Evolutionary conservation across 306 rosid species (phyloP), one percentile per base, ranked within the genome.

Genomic region (Geum urbanum): DNA sequence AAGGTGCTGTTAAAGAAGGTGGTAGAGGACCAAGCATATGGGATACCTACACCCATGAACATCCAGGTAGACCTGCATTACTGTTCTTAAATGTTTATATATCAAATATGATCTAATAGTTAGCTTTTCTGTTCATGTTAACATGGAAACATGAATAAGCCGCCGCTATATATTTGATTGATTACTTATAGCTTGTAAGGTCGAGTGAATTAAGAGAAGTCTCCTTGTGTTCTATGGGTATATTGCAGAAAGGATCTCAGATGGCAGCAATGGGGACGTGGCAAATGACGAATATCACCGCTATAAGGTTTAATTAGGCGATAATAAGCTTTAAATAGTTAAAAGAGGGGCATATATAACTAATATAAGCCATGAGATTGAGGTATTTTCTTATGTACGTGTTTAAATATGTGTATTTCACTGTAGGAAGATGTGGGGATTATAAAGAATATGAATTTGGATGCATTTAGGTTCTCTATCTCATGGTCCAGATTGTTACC

Each of bases 401-500:
- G 9, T 55, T 24, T 13, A 19, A 32, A 1, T 47, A 2, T 47
- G 15, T 47, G 0, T 53, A 9, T 10, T 22, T 22, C 2, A 24
- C 5, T 24, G 35, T 56, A 86, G 97, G 87, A 91, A 79, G 95
- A 91, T 75, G 83, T 83, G 72, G 62, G 63, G 35, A 76, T 86
- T 4, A 73, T 85, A 80, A 91, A 91, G 72, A 68, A 83, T 1
- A 76, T 91, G 79, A 77, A 78, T 7, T 57, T 75, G 57, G 92
- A 88, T 83, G 86, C 92, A 6, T 88, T 83, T 24, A 78, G 95
- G 70, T 81, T 91, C 61, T 88, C 95, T 12, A 81, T 91, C 48
- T 77, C 97, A 4, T 91, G 97, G 95, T 66, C 97, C 5, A 80
- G 92, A 85, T 37, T 88, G 11, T 51, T 88, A 8, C 89, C 97